Conservation (phyloP, 2,329 filamentous ascomycete genomes). For the Fusarium papillatum region DNA sequence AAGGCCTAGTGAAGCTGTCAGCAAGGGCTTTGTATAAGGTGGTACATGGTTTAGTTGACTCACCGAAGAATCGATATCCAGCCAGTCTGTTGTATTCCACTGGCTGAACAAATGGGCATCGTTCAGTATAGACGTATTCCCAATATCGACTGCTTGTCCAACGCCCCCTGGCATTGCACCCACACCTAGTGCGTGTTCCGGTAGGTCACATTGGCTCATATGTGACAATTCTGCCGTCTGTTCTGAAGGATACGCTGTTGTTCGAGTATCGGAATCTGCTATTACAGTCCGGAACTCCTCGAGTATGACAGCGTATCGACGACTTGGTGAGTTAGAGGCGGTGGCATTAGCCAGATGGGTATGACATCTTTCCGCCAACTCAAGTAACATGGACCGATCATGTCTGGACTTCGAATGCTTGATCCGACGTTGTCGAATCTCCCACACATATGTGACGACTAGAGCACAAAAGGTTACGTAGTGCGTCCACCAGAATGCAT, state of each 20-base stretch:
- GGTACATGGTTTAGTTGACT: neutral
- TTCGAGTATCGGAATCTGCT: neutral
- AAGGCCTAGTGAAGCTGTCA: neutral
- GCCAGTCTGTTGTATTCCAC: constrained; percentile 35
- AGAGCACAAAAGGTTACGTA: constrained; percentile 69
- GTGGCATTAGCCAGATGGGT: constrained; percentile 32
- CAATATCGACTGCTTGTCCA: neutral
- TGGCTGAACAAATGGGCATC: constrained; percentile 25
- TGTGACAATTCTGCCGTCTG: neutral
- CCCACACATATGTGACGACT: constrained; percentile 66
- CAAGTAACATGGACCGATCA: constrained; percentile 32
- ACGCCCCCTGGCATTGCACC: neutral
- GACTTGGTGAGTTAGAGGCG: constrained; percentile 35
- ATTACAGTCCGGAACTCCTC: constrained; percentile 29
- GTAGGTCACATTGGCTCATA: neutral
- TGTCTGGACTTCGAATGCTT: constrained; percentile 17
- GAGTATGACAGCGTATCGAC: constrained; percentile 34
- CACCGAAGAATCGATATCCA: constrained; percentile 36
- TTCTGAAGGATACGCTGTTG: neutral
- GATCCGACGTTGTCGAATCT: constrained; percentile 46
- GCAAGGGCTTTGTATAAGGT: neutral
- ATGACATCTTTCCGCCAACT: constrained; percentile 43
- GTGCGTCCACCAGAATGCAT: constrained; percentile 67
- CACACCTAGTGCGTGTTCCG: neutral
- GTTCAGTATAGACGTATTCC: neutral